phyloP scores from a whole-genome alignment of 2,329 filamentous ascomycete genomes.

The Aspergillus tanneri region DNA sequence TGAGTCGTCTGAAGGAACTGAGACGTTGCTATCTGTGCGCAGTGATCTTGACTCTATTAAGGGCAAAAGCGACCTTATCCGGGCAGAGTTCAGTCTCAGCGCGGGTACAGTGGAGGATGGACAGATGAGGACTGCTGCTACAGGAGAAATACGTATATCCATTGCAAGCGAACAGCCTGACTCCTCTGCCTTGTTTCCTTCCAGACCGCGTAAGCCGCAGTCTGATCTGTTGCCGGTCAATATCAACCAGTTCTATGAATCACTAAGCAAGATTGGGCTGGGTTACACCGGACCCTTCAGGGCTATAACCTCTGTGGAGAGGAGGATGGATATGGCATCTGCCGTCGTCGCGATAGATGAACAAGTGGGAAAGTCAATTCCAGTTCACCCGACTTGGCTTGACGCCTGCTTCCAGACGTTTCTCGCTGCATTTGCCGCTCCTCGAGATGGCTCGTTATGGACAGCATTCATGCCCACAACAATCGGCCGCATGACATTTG shows the following conservation, averaged over 20 bases:
- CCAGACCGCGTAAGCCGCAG: background rate
- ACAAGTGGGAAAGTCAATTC: slow-evolving; percentile 1
- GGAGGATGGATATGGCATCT: slow-evolving; percentile 1
- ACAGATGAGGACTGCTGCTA: slow-evolving; percentile 2
- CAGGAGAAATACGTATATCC: slow-evolving; percentile 2
- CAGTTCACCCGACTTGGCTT: slow-evolving; percentile 8
- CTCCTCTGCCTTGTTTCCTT: background rate
- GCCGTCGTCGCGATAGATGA: slow-evolving; percentile 4
- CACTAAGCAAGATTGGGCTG: slow-evolving; percentile 7
- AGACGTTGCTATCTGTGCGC: slow-evolving; percentile 9
- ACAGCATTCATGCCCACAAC: slow-evolving; percentile 20
- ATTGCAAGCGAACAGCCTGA: background rate
- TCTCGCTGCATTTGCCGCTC: slow-evolving; percentile 8
- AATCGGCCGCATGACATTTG: slow-evolving; percentile 7
- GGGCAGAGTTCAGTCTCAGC: slow-evolving; percentile 4
- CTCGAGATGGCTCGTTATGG: slow-evolving; percentile 11
- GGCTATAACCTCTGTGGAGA: slow-evolving; percentile 1
- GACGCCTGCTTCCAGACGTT: slow-evolving; percentile 10
- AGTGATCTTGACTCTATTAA: background rate
- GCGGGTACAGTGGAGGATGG: slow-evolving; percentile 3
- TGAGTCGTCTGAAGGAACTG: slow-evolving; percentile 7
- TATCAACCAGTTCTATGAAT: slow-evolving; percentile 12
- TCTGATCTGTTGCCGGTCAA: slow-evolving; percentile 3
- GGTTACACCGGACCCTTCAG: slow-evolving; percentile 10
- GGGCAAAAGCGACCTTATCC: slow-evolving; percentile 2